Base-by-base conservation (phyloP, 2,329 filamentous ascomycete species). In the Setomelanomma holmii region DNA sequence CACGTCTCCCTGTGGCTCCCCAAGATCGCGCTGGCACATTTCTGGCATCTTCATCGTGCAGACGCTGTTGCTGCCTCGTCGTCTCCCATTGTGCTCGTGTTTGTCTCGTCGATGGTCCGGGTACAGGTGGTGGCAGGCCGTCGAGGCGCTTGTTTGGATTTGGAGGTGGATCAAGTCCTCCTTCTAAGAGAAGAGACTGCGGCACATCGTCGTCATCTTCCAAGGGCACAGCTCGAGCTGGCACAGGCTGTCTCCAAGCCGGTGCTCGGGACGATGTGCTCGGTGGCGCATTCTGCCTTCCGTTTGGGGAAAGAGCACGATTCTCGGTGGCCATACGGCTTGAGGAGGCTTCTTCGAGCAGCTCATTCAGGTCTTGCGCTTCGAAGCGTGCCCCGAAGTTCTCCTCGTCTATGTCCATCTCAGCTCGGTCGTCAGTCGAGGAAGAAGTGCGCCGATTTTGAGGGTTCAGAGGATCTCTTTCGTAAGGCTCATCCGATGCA, bases 121-220 rank as follows among this genome's bases (percentile, higher is more conserved):
- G 75, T 16, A 74, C 76, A 11, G 77, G 78, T 12, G 77, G 74
- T 3, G 73, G 74, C 4, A 75, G 63, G n/a, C 63, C 68, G 21
- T 66, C 64, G 24, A 27, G 47, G n/a, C 52, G 63, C 33, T 66
- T 65, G 34, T 58, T 60, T 27, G 51, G 54, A 7, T 53, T 56
- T 7, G 56, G 58, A 11, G 51, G 54, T 68, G 75, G 51, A 67
- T 75, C 57, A 71, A 69, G 63, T 39, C 75, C 76, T 30, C 76
- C 81, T 72, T 88, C 86, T 34, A 87, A 76, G 23, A 89, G 74
- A 33, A 89, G 74, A 7, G 86, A 88, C 48, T 81, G 81, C 2
- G 86, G 86, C 2, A 89, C 86, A 35, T 67, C 61, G 36, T 63
- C 60, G 61, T 87, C 84, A 30, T 82, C 79, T 42, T 85, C 82